Evolutionary conservation across 116 monocot species (phyloP), one percentile per base, ranked within the genome.

Genomic region (Phalaenopsis hybrid): DNA sequence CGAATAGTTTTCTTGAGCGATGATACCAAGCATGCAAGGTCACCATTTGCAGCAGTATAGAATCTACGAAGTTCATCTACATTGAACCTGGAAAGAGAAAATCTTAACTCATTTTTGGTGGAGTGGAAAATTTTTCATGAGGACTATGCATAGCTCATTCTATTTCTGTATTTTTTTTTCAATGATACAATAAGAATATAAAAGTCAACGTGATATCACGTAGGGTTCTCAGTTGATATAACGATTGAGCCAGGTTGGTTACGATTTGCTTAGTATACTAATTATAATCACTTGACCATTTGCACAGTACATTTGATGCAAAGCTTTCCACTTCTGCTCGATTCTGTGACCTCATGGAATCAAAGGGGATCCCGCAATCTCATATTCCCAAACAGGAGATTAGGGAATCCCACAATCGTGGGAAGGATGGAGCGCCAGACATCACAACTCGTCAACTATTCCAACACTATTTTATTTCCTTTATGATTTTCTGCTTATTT

Each of bases 1-100:
- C 84, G 86, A 75, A 99, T 95, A 10, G 92, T 99, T 79, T 81
- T 95, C 87, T 91, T 95, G 7, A 99, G 75, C 41, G 95, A 95
- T 59, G 87, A 78, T 23, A 89, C 28, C 44, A 99, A 89, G 83
- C 73, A 80, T 7, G 90, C 80, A 79, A 95, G 73, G 45, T 95
- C 88, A 49, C 95, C 95, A 84, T 95, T 87, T 73, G 94, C 80
- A 61, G 94, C 92, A 81, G 55, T 20, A 81, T 93, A 86, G 63
- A 95, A 99, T 87, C 92, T 89, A 33, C 70, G 81, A 51, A 99
- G 91, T 79, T 99, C 95, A 79, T 89, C 89, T 82, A 91, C 88
- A 85, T 88, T 84, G 45, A 95, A 86, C 89, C 98, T 99, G 89
- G 8, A 73, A 72, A 72, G 34, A 70, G 4, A 85, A 43, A 46